Base-by-base conservation (phyloP, 2,329 filamentous ascomycete genomes). In the Fusarium globosum region DNA sequence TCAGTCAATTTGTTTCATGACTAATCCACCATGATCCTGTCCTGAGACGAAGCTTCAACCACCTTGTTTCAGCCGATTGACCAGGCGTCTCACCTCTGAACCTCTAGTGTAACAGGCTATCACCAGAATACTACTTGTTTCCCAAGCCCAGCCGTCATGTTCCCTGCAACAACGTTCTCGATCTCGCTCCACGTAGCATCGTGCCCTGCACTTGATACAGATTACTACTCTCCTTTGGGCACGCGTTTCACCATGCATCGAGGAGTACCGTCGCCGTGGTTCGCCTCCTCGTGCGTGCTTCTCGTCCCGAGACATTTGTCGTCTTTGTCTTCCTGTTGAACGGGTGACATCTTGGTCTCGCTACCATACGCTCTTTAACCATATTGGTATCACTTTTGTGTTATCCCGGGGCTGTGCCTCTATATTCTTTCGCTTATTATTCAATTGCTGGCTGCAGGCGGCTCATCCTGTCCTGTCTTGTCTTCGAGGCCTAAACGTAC, bases 41-140 rank as follows among this genome's bases (percentile, higher is more conserved):
- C 61, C 70, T 68, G 59, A 72, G 65, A 73, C 63, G 68, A 69
- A 21, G 46, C 59, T 63, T 61, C 67, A 62, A 62, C 45, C 55
- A 69, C 43, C 53, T 63, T 76, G 77, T 79, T 79, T 79, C 76
- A 79, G 67, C 57, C 30, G 23, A 36, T 53, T 41, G 64, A 69
- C 68, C 61, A 62, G 64, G 49, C 48, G 76, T 78, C 72, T 78
- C 76, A 78, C 61, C 71, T 69, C 55, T 43, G 35, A 59, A 60
- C 65, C 46, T 36, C 45, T 41, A 65, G 55, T 62, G 61, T 64
- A 71, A 64, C 68, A 71, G 64, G 45, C 26, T 33, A 30, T 42
- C n/a, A 51, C 56, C 61, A 55, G 66, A 59, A 65, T 61, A 61
- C 52, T 12, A 59, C 61, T 64, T 52, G 67, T 51, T 67, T 70